Evolutionary conservation across 1,284 basidiomycete genomes (phyloP).

Genomic region (Ceratobasidium sp.): DNA sequence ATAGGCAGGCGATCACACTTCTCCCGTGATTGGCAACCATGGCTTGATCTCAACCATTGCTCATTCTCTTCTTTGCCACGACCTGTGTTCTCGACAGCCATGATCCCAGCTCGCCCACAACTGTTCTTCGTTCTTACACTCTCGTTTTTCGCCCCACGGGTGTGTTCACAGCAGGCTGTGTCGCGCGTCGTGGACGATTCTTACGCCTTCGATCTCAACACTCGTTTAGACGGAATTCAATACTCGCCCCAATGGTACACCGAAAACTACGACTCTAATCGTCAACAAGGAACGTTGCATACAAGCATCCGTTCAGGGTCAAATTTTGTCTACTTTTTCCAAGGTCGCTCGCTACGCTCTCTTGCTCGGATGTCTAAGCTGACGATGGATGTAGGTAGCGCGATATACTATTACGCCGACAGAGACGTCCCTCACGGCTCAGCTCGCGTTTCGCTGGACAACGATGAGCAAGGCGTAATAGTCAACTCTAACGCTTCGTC

Average conservation of each 20-base stretch:
- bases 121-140: neutral
- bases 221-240: constrained; percentile 17
- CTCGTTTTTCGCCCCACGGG: neutral
- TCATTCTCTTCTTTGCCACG: no score
- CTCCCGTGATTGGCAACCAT: no score
- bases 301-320: neutral
- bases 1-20: no score
- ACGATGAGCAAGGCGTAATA: neutral
- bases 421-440: constrained; percentile 17
- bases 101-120: neutral
- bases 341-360: neutral
- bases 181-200: constrained; percentile 18
- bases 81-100: neutral
- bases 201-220: neutral
- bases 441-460: neutral
- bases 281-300: neutral
- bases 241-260: constrained; percentile 10
- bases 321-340: constrained; percentile 28
- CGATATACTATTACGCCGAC: constrained; percentile 24
- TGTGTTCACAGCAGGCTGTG: neutral
- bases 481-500: constrained; percentile 10
- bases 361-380: neutral
- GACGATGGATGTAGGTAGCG: neutral
- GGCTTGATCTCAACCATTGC: no score
- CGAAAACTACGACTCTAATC: neutral